Evolutionary conservation across 768 basidiomycete genomes (phyloP).

Genomic region (Collybia nuda): DNA sequence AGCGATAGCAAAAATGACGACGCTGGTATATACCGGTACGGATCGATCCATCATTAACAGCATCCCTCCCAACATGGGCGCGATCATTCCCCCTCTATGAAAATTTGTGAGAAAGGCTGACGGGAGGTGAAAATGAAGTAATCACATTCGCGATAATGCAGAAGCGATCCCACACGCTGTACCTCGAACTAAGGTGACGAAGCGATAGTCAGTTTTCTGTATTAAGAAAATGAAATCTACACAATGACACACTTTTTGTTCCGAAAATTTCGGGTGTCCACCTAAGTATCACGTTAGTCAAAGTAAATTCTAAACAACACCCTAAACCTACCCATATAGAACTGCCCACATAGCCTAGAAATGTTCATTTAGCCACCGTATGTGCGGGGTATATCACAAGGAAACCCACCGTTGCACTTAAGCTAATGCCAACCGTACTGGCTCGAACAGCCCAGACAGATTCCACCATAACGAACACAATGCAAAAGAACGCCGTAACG

Average conservation of each 20-base stretch:
- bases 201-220: conserved; percentile 1
- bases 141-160: conserved; percentile 80
- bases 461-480: conserved; percentile 62
- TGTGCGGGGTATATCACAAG: neutral
- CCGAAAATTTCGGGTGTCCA: conserved; percentile 90
- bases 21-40: conserved; percentile 77
- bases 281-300: conserved; percentile 18
- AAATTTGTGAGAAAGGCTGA: conserved; percentile 1
- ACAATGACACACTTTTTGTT: conserved; percentile 55
- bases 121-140: conserved; percentile 9
- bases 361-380: neutral
- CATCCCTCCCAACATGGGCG: conserved; percentile 74
- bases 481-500: conserved; percentile 72
- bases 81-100: conserved; percentile 83
- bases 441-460: conserved; percentile 58
- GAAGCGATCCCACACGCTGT: conserved; percentile 89
- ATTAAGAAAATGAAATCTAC: neutral
- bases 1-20: conserved; percentile 61
- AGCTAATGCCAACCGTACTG: conserved; percentile 74
- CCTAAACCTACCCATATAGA: conserved; percentile 58
- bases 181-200: conserved; percentile 58
- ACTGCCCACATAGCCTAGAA: conserved; percentile 81
- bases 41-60: conserved; percentile 67
- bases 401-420: conserved; percentile 64
- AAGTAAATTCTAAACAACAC: neutral